Conservation (phyloP, 768 basidiomycete species). For the Lactarius pseudohatsudake region DNA sequence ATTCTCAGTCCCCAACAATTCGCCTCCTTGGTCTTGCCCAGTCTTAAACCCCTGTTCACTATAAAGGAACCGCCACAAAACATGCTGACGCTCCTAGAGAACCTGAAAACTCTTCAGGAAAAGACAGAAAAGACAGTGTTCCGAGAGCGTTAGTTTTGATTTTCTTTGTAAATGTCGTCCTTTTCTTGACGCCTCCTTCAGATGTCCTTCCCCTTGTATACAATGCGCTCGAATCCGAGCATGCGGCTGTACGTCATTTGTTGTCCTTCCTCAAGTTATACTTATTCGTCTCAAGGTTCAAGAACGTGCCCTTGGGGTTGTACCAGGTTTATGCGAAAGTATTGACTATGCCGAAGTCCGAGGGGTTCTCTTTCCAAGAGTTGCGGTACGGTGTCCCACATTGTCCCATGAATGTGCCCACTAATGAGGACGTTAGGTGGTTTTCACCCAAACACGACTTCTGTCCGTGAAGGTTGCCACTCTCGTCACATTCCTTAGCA, state of each 20-base stretch:
- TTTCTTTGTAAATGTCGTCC: neutral
- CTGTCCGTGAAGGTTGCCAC: constrained; percentile 91
- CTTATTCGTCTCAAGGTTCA: constrained; percentile 63
- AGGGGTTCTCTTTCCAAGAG: constrained; percentile 83
- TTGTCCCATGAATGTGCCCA: constrained; percentile 3
- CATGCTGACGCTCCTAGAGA: constrained; percentile 91
- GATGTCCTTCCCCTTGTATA: constrained; percentile 97
- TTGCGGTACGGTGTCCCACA: constrained; percentile 65
- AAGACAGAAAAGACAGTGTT: constrained; percentile 89
- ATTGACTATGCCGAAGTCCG: constrained; percentile 97
- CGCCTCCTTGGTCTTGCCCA: constrained; percentile 75
- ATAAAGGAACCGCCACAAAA: constrained; percentile 97
- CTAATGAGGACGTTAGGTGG: constrained; percentile 51
- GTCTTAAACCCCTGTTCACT: constrained; percentile 84
- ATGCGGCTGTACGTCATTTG: constrained; percentile 55
- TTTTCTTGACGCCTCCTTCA: constrained; percentile 35
- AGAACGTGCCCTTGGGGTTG: constrained; percentile 80
- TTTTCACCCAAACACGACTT: constrained; percentile 91
- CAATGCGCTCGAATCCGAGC: constrained; percentile 94
- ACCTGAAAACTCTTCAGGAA: constrained; percentile 78
- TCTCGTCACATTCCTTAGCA: constrained; percentile 73
- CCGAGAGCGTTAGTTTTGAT: constrained; percentile 69
- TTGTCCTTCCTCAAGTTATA: constrained; percentile 9
- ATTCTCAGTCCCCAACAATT: constrained; percentile 80
- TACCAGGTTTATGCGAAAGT: constrained; percentile 87